These are phyloP conservation scores for Terfezia boudieri DNA, from an alignment of 495 filamentous ascomycete genomes.

Conservation along the genomic window DNA sequence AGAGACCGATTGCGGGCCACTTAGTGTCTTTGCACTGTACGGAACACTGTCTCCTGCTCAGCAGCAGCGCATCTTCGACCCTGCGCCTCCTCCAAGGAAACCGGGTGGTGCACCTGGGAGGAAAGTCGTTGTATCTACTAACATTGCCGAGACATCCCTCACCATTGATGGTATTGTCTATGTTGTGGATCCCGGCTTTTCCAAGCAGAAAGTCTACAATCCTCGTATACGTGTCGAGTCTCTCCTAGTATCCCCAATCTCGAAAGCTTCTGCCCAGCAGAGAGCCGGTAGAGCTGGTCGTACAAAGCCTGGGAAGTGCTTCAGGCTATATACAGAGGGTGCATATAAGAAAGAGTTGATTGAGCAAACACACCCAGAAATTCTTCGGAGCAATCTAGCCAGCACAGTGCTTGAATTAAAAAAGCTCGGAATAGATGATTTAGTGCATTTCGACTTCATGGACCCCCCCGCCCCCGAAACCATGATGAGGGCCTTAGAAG, in stretches of 20 bases:
- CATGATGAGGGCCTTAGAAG: constrained; percentile 92
- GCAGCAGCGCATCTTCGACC: constrained; percentile 88
- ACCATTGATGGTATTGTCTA: constrained; percentile 99
- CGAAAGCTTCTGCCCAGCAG: constrained; percentile 95
- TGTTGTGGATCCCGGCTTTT: constrained; percentile 95
- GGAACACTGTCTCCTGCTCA: constrained; percentile 76
- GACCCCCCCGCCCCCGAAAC: constrained; percentile 96
- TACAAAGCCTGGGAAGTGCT: constrained; percentile 93
- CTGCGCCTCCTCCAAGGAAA: constrained; percentile 47
- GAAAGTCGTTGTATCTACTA: constrained; percentile 91
- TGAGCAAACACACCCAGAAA: constrained; percentile 88
- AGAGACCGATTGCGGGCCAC: constrained; percentile 72
- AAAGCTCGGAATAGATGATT: constrained; percentile 85
- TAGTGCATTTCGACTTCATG: constrained; percentile 98
- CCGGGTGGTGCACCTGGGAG: constrained; percentile 66
- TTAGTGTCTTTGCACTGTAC: constrained; percentile 84
- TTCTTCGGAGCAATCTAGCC: constrained; percentile 78
- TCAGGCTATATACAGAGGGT: constrained; percentile 83
- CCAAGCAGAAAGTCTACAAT: constrained; percentile 99
- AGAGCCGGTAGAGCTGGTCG: constrained; percentile 95
- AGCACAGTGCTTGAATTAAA: constrained; percentile 92
- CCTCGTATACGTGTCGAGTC: constrained; percentile 92
- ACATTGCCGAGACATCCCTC: constrained; percentile 92
- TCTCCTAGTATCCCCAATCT: constrained; percentile 83
- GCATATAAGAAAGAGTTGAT: constrained; percentile 98